Conservation (phyloP, 768 basidiomycete species). For the Cystobasidium ongulense region DNA sequence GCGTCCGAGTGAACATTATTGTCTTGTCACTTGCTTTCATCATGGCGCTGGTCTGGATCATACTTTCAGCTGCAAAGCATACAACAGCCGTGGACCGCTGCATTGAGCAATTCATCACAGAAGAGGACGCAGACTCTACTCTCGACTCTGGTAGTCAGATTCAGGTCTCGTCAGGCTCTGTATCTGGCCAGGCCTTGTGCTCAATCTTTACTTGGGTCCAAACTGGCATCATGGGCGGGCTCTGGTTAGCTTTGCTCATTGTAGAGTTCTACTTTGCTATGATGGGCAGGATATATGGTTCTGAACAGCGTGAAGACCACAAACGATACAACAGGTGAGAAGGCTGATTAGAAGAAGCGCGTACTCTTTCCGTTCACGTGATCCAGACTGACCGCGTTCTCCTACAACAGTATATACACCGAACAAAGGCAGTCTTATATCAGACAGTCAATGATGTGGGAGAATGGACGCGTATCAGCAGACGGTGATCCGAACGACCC, state of each 20-base stretch:
- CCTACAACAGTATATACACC: conserved; percentile 22
- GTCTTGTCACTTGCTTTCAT: conserved; percentile 56
- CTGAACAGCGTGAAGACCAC: conserved; percentile 31
- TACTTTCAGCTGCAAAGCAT: conserved; percentile 70
- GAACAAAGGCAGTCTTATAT: conserved; percentile 24
- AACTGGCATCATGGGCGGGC: conserved; percentile 77
- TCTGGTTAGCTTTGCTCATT: conserved; percentile 63
- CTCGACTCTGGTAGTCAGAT: conserved; percentile 17
- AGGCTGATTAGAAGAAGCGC: background rate
- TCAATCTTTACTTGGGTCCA: conserved; percentile 86
- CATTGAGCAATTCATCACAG: conserved; percentile 37
- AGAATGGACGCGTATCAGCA: background rate
- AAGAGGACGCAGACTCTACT: background rate
- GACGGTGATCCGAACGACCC: conserved; percentile 3
- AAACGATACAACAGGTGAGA: conserved; percentile 4
- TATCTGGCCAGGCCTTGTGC: conserved; percentile 67
- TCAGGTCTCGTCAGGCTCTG: conserved; percentile 22
- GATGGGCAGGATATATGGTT: conserved; percentile 18
- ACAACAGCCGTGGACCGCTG: conserved; percentile 62
- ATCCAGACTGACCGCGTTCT: background rate
- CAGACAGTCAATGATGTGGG: conserved; percentile 28
- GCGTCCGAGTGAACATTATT: conserved; percentile 52
- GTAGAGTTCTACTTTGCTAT: conserved; percentile 30
- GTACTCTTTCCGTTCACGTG: background rate
- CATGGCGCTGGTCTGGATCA: conserved; percentile 70